Conservation (phyloP, 75 land plant genomes). For the Cupressus sempervirens region DNA sequence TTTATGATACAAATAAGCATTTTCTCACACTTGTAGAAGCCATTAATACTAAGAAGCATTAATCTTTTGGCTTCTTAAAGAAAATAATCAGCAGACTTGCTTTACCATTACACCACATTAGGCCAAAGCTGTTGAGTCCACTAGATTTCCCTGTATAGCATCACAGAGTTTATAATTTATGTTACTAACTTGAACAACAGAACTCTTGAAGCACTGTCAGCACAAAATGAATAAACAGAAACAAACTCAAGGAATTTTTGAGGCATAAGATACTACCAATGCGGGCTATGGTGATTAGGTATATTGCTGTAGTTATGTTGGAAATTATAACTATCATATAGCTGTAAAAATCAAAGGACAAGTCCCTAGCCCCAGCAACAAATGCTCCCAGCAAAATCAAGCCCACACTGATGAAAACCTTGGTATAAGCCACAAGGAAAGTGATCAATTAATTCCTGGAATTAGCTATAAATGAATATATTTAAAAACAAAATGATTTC, state of each 20-base stretch:
- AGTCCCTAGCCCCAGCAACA: constrained; percentile 89
- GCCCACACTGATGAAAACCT: constrained; percentile 66
- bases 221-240: constrained; percentile 7
- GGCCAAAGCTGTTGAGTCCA: constrained; percentile 97
- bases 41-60: neutral
- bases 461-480: neutral
- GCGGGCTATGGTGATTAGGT: constrained; percentile 86
- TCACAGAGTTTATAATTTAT: neutral
- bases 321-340: constrained; percentile 76
- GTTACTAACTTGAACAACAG: neutral
- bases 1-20: neutral
- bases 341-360: constrained; percentile 81
- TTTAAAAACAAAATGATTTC: neutral
- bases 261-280: constrained; percentile 56
- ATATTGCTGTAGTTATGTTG: constrained; percentile 90
- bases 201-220: neutral
- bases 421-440: constrained; percentile 14
- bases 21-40: neutral
- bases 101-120: constrained; percentile 99
- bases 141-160: constrained; percentile 77
- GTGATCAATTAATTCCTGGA: constrained; percentile 7
- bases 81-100: neutral
- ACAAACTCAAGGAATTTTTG: neutral
- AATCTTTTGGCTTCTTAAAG: neutral
- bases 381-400: constrained; percentile 93